These are phyloP conservation scores for Magnaporthiopsis rhizophila DNA, from an alignment of 2,329 filamentous ascomycete genomes.

Conservation along the genomic window DNA sequence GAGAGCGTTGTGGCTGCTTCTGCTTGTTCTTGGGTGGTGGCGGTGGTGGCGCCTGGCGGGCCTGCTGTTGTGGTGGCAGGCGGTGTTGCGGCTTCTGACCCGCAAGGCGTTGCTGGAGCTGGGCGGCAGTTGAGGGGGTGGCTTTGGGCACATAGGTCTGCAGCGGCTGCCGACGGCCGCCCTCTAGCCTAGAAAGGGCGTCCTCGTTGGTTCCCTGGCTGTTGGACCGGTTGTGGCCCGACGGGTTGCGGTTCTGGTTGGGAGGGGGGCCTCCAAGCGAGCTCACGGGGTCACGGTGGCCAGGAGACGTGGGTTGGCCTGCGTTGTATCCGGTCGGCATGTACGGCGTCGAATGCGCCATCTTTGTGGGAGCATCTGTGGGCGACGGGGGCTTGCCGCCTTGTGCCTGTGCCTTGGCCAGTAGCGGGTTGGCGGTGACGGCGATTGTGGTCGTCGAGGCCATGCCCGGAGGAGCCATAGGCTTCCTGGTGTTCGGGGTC, in stretches of 20 bases:
- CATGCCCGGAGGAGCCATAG: constrained; percentile 13
- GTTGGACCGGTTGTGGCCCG: not conserved
- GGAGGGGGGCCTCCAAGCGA: not conserved
- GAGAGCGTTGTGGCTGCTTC: constrained; percentile 11
- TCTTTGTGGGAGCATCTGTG: not conserved
- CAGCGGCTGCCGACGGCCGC: constrained; percentile 4
- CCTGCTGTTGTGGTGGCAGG: constrained; percentile 12
- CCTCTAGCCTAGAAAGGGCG: constrained; percentile 18
- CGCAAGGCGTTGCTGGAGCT: not conserved
- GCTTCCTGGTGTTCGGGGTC: constrained; percentile 24
- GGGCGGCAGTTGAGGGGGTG: not conserved
- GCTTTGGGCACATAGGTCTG: constrained; percentile 10
- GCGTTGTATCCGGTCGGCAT: constrained; percentile 1
- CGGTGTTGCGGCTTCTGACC: constrained; percentile 1
- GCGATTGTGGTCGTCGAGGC: constrained; percentile 15
- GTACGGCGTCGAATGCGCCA: not conserved
- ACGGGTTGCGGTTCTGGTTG: constrained; percentile 4
- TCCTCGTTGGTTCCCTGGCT: constrained; percentile 17
- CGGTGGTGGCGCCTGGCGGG: constrained; percentile 10
- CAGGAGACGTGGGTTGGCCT: not conserved
- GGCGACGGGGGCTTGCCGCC: constrained; percentile 2
- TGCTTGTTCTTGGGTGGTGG: constrained; percentile 5
- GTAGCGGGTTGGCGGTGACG: constrained; percentile 10
- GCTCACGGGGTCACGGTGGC: not conserved
- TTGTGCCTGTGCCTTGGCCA: constrained; percentile 7